Conservation (phyloP, 441 rosid species). For the Erysimum cheiri region DNA sequence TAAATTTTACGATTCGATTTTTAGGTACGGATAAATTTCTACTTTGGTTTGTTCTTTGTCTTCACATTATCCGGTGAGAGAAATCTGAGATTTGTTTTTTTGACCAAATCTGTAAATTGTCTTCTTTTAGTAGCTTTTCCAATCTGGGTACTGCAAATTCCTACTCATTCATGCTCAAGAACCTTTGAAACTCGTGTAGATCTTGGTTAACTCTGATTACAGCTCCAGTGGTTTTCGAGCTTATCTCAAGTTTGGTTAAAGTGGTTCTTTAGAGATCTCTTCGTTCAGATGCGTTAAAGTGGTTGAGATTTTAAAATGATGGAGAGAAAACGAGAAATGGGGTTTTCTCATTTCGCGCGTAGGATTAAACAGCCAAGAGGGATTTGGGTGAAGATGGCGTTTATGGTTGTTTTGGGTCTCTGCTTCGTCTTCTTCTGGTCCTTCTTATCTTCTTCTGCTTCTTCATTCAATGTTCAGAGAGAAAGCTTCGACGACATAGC, state of each 20-base stretch:
- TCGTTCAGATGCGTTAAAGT: constrained; percentile 27
- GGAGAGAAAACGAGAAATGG: constrained; percentile 54
- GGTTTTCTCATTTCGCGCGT: constrained; percentile 71
- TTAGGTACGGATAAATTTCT: constrained; percentile 1
- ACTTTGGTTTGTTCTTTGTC: not conserved
- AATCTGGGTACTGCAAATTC: constrained; percentile 24
- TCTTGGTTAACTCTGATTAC: constrained; percentile 3
- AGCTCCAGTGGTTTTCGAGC: constrained; percentile 2
- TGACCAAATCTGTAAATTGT: constrained; percentile 12
- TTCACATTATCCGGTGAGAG: constrained; percentile 14
- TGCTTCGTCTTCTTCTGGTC: constrained; percentile 90
- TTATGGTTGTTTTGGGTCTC: constrained; percentile 77
- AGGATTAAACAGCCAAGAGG: constrained; percentile 84
- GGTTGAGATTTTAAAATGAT: constrained; percentile 24
- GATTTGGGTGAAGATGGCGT: constrained; percentile 71
- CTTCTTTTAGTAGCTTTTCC: constrained; percentile 28
- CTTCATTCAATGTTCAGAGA: constrained; percentile 63
- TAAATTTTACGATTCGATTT: not conserved
- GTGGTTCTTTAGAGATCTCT: constrained; percentile 37
- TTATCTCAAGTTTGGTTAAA: constrained; percentile 28
- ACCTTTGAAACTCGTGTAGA: constrained; percentile 31
- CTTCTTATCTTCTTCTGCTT: constrained; percentile 69
- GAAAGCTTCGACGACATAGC: constrained; percentile 90
- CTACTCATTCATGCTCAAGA: constrained; percentile 25
- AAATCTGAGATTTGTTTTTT: constrained; percentile 29